Evolutionary conservation across 2,329 filamentous ascomycete genomes (phyloP).

Genomic region (Pezicula radicicola): DNA sequence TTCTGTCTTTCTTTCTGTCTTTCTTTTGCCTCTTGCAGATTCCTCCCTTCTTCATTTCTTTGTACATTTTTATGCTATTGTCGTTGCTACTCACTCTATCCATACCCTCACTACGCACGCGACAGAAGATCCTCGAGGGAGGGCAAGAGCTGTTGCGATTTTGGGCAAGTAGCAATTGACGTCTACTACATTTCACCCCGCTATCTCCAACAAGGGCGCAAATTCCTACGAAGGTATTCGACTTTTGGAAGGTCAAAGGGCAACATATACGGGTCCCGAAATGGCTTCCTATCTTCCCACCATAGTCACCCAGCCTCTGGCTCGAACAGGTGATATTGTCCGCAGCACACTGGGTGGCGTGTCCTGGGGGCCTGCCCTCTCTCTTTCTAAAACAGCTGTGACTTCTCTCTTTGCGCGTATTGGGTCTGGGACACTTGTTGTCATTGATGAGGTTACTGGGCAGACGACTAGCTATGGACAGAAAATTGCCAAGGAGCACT

Average conservation of each 20-base stretch:
- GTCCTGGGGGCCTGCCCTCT: slow-evolving; percentile 45
- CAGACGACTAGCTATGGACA: slow-evolving; percentile 43
- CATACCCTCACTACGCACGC: background rate
- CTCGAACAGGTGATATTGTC: slow-evolving; percentile 36
- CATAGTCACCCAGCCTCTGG: slow-evolving; percentile 35
- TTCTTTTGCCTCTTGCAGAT: background rate
- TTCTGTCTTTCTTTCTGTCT: background rate
- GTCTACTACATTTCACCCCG: background rate
- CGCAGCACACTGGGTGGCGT: slow-evolving; percentile 40
- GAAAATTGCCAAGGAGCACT: slow-evolving; percentile 36
- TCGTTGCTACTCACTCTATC: background rate
- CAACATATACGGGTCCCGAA: slow-evolving; percentile 6
- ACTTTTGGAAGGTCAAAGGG: background rate
- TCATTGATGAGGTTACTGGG: slow-evolving; percentile 44
- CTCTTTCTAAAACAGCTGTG: slow-evolving; percentile 43
- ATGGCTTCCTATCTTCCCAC: slow-evolving; percentile 36
- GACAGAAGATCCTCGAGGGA: background rate
- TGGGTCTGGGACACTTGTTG: slow-evolving; percentile 43
- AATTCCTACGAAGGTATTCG: background rate
- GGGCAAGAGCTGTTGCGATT: slow-evolving; percentile 11
- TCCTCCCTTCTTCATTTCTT: background rate
- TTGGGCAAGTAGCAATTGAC: slow-evolving; percentile 8
- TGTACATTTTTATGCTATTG: background rate
- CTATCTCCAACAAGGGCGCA: background rate
- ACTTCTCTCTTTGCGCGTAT: slow-evolving; percentile 44